Percentiles rank a stretch among this genome's conserved stretches.
Evolutionary conservation across 208 protist species (phyloP).

Genomic region (Phytomonas serpens): DNA sequence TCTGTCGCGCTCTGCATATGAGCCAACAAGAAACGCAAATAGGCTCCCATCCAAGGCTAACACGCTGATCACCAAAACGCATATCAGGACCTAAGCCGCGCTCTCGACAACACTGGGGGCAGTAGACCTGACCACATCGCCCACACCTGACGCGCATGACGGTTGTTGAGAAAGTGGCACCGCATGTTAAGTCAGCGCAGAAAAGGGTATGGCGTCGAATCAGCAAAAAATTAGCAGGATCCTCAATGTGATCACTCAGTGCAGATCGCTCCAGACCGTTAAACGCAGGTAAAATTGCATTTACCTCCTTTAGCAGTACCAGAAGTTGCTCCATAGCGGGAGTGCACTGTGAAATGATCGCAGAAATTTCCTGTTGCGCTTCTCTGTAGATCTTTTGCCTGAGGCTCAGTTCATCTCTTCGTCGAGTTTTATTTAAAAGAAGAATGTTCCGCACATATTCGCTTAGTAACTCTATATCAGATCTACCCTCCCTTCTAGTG

Average conservation of each 20-base stretch:
- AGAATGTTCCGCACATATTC: constrained; percentile 2
- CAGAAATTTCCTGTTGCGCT: constrained; percentile 3
- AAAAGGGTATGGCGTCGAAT: constrained; percentile 33
- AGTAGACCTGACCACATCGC: constrained; percentile 70
- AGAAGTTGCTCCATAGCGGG: constrained; percentile 23
- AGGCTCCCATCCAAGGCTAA: constrained; percentile 52
- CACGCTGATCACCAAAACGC: constrained; percentile 16
- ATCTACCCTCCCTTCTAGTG: not conserved
- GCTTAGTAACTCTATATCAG: not conserved
- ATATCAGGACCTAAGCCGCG: constrained; percentile 35
- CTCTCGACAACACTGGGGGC: constrained; percentile 43
- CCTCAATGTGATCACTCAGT: constrained; percentile 23
- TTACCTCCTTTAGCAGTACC: constrained; percentile 24
- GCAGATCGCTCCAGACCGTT: constrained; percentile 26
- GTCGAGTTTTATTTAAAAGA: constrained; percentile 1
- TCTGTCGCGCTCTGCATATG: constrained; percentile 22
- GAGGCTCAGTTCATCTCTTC: constrained; percentile 2
- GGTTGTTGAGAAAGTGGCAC: constrained; percentile 26
- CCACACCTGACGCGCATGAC: constrained; percentile 46
- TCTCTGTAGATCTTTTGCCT: not conserved
- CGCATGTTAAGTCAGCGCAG: constrained; percentile 25
- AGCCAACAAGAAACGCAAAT: constrained; percentile 46
- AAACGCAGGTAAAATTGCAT: constrained; percentile 22
- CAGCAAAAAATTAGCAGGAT: constrained; percentile 30
- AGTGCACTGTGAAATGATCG: constrained; percentile 6